Evolutionary conservation across 345 rosid species (phyloP), one percentile per base, ranked within the genome.

Genomic region (Pistacia vera): DNA sequence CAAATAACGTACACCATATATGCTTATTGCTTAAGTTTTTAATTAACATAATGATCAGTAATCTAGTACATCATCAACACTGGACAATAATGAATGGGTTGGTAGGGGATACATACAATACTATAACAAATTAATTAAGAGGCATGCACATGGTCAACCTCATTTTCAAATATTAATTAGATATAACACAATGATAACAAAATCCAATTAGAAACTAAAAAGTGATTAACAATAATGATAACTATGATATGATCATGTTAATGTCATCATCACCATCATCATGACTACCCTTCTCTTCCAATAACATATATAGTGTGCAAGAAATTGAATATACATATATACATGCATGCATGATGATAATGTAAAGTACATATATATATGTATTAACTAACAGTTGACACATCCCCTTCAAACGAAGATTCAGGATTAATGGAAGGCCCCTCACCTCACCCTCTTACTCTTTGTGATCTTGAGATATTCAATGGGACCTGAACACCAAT

Each of bases 131-230:
- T 25, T 25, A 25, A 25, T 25, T 25, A 25, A 25, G 25, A 25
- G 25, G 25, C 25, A 25, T 25, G 25, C 25, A 25, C 52, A 64
- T 74, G 70, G 69, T 36, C 13, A 54, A 52, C 51, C 63, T 55
- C 38, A n/a, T 22, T 22, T 18, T 17, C 18, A 61, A 60, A 30
- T 33, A 36, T 54, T 65, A 65, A 22, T 60, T 72, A 63, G n/a
- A 33, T 74, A 38, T 51, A 51, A 18, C 14, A 36, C 35, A 3
- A 73, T 73, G 36, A 63, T 73, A n/a, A 54, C 56, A 74, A 74
- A 63, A 65, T 65, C 77, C 56, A 64, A 64, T 55, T 74, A 74
- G 44, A 74, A 64, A 54, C 61, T 35, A 14, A 30, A 63, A 74
- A 64, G 22, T n/a, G 18, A 52, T 62, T 63, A 20, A 63, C 62